Conservation (phyloP, 345 rosid genomes). For the Salix arbutifolia region DNA sequence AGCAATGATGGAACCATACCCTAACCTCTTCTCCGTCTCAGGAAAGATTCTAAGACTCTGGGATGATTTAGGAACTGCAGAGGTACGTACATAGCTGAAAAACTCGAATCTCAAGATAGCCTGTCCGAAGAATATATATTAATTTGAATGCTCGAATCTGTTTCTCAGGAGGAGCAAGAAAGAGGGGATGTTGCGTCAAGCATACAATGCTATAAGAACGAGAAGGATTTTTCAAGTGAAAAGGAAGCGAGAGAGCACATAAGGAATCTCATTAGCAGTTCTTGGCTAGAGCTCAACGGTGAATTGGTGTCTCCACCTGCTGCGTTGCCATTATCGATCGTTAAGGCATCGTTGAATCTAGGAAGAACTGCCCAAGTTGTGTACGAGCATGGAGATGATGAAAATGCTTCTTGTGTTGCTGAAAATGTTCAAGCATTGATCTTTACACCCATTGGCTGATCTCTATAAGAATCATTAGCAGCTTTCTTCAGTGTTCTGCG, state of each 20-base stretch:
- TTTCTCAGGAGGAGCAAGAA: conserved; percentile 24
- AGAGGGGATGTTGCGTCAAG: conserved; percentile 31
- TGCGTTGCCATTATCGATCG: conserved; percentile 3
- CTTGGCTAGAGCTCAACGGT: conserved; percentile 23
- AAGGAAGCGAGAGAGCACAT: conserved; percentile 18
- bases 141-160: too few species aligned
- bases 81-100: conserved; percentile 8
- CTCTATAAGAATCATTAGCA: too few species aligned
- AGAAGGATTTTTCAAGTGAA: conserved; percentile 6
- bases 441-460: neutral
- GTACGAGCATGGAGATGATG: conserved; percentile 27
- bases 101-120: neutral
- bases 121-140: too few species aligned
- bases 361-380: conserved; percentile 26
- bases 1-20: conserved; percentile 18
- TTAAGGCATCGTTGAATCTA: conserved; percentile 20
- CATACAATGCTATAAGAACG: conserved; percentile 20
- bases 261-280: conserved; percentile 14
- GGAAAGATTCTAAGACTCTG: conserved; percentile 24
- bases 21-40: conserved; percentile 17
- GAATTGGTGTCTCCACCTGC: neutral
- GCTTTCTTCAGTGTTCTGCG: too few species aligned
- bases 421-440: conserved; percentile 14
- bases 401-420: conserved; percentile 4
- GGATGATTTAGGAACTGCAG: conserved; percentile 33